Base-by-base conservation (phyloP, 2,329 filamentous ascomycete species). In the Coleophoma cylindrospora region DNA sequence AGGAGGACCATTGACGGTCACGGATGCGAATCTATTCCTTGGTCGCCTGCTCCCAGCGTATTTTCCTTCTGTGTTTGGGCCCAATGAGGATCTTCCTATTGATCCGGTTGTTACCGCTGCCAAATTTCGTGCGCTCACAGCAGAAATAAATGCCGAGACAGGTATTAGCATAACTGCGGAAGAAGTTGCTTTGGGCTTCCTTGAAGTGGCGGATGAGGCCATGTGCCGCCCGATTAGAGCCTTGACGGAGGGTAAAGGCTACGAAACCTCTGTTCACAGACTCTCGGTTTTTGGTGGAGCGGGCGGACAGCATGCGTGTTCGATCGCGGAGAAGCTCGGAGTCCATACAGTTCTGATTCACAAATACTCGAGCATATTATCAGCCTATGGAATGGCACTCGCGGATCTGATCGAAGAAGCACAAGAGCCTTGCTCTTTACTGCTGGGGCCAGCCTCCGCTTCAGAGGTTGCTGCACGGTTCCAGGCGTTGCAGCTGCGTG, bases 401-500 rank as follows among this genome's bases (percentile, higher is more conserved):
- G 91, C 91, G 11, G 91, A 96, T 61, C 89, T 95, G 0, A 91
- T 96, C 0, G 88, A 95, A 56, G 91, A 96, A 69, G 77, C 85
- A 32, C 91, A 96, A 61, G 87, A 91, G 62, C 86, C 87, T 1
- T 40, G 81, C 81, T 3, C 69, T 72, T 12, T 71, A 82, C 12
- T 83, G 80, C 77, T 76, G 1, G 21, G 21, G 5, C 79, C 0
- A 73, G 83, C 3, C 66, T 76, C 9, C 81, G 83, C 17, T 5
- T 47, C 50, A 12, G 37, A n/a, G 69, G 38, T 71, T 14, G 14
- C 43, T 34, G 21, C 36, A 9, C n/a, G 19, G 95, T 13, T 78
- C 82, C 60, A 69, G 68, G 27, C 91, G 90, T 68, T 87, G 95
- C 80, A 75, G 82, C 17, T 84, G 87, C 43, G 84, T 62, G 90